Evolutionary conservation across 495 filamentous ascomycete genomes (phyloP), one percentile per base, ranked within the genome.

Genomic region (Bryoglossum gracile): DNA sequence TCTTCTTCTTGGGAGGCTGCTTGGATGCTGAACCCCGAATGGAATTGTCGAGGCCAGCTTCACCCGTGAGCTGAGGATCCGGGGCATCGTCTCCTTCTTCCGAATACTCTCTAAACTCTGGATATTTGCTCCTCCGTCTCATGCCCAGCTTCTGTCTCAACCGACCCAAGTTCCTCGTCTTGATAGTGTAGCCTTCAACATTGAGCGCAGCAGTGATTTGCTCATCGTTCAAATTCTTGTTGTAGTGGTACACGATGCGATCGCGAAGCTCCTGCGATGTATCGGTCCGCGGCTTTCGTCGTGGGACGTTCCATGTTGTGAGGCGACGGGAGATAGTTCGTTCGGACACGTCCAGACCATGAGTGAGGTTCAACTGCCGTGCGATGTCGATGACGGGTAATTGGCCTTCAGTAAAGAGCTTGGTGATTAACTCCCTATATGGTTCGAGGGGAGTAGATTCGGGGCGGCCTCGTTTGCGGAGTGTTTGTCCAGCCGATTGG

Each of bases 151-250:
- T 58, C 44, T 58, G 51, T 21, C 56, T 33, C 34, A 58, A n/a
- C 4, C 56, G 47, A 2, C 43, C 51, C 18, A 58, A 25, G 10
- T 48, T 54, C 10, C 48, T n/a, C 10, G 34, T 10, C 19, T 51
- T 58, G 36, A 58, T 51, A 8, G 54, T 51, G 38, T 47, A 58
- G 3, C 56, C 56, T 25, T 58, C 56, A 4, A 14, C n/a, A 13
- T 22, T 26, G 11, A 58, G 35, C 23, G 47, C 51, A 3, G 18
- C 18, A 17, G 47, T 38, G 9, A 58, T 58, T 42, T 58, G 47
- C 16, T 54, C 51, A 49, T 58, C 56, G 19, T 58, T 58, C 24
- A 58, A 44, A 24, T 58, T 58, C 39, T 52, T 58, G 37, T 58
- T 58, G 48, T 54, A 58, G 21, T 58, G 48, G 24, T 33, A 58